Percentiles rank a stretch among this genome's conserved stretches.
Evolutionary conservation across 306 rosid genomes (phyloP).

Genomic region (Lathyrus oleraceus): DNA sequence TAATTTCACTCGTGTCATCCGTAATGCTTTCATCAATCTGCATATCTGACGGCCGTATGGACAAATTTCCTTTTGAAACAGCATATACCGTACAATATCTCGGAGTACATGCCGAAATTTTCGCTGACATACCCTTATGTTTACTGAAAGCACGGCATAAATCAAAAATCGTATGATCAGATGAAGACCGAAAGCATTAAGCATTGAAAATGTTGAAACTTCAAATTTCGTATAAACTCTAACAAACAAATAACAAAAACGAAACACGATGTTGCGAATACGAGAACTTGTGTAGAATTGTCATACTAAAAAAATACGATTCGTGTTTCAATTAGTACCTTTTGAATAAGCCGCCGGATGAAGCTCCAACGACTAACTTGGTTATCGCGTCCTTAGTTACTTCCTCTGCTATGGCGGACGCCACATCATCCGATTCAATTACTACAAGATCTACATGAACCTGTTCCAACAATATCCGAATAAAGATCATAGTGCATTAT

Average conservation of each 20-base stretch:
- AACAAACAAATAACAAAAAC: not conserved
- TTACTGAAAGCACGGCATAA: slow-evolving; percentile 54
- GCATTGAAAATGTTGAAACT: not conserved
- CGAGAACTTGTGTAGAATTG: not conserved
- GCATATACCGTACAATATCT: slow-evolving; percentile 79
- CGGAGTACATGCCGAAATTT: slow-evolving; percentile 69
- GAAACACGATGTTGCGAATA: not conserved
- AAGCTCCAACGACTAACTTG: slow-evolving; percentile 79
- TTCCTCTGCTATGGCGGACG: slow-evolving; percentile 69
- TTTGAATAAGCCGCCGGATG: slow-evolving; percentile 68
- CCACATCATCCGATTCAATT: slow-evolving; percentile 82
- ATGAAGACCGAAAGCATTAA: slow-evolving; percentile 20
- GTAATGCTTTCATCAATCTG: slow-evolving; percentile 46
- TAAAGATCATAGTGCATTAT: slow-evolving; percentile 28
- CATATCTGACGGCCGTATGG: slow-evolving; percentile 59
- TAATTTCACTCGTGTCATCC: slow-evolving; percentile 61
- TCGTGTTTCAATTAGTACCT: slow-evolving; percentile 54
- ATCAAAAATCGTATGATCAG: slow-evolving; percentile 15
- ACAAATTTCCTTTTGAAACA: slow-evolving; percentile 75
- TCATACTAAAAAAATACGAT: not conserved
- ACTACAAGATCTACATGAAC: slow-evolving; percentile 69
- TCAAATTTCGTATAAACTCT: not conserved
- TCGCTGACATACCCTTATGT: slow-evolving; percentile 60
- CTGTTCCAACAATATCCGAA: slow-evolving; percentile 42
- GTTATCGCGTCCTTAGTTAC: slow-evolving; percentile 54